Percentiles rank a stretch among this genome's conserved stretches.
These are phyloP conservation scores for Teunomyces barrocoloradensis DNA, from an alignment of 805 yeast species.

Conservation along the genomic window DNA sequence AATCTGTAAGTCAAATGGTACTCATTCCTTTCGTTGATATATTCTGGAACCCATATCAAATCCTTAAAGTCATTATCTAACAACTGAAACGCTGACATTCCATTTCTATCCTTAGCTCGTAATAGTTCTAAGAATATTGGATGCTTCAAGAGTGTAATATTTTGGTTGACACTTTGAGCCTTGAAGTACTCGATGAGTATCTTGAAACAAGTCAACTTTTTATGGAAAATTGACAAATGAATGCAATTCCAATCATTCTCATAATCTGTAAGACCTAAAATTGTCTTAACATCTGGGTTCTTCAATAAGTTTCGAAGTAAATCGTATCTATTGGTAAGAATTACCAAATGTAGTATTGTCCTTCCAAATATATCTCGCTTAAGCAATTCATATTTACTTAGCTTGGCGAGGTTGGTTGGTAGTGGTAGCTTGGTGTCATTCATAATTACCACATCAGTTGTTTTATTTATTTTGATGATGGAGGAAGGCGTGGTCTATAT, in stretches of 20 bases:
- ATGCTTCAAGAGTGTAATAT: slow-evolving; percentile 10
- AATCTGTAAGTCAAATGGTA: slow-evolving; percentile 25
- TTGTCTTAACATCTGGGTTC: slow-evolving; percentile 45
- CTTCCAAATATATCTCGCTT: slow-evolving; percentile 72
- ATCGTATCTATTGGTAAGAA: slow-evolving; percentile 49
- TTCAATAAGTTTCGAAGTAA: slow-evolving; percentile 45
- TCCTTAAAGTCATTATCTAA: slow-evolving; percentile 46
- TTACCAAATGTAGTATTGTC: slow-evolving; percentile 55
- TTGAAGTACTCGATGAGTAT: slow-evolving; percentile 28
- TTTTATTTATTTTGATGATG: not conserved
- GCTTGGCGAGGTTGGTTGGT: slow-evolving; percentile 8
- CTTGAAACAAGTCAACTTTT: slow-evolving; percentile 54
- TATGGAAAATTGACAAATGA: slow-evolving; percentile 64
- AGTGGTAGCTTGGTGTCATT: slow-evolving; percentile 4
- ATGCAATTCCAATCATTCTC: slow-evolving; percentile 84
- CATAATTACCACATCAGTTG: slow-evolving; percentile 1
- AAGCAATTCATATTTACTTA: slow-evolving; percentile 37
- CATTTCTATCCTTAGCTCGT: slow-evolving; percentile 64
- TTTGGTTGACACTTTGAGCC: slow-evolving; percentile 14
- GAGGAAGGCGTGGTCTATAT: not conserved
- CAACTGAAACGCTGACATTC: slow-evolving; percentile 70
- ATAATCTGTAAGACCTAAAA: slow-evolving; percentile 47
- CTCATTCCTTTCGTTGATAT: slow-evolving; percentile 35
- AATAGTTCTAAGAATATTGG: slow-evolving; percentile 37
- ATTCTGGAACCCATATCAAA: slow-evolving; percentile 42